Evolutionary conservation across 148 eudicot species (phyloP).

Genomic region (Chenopodium berlandieri): DNA sequence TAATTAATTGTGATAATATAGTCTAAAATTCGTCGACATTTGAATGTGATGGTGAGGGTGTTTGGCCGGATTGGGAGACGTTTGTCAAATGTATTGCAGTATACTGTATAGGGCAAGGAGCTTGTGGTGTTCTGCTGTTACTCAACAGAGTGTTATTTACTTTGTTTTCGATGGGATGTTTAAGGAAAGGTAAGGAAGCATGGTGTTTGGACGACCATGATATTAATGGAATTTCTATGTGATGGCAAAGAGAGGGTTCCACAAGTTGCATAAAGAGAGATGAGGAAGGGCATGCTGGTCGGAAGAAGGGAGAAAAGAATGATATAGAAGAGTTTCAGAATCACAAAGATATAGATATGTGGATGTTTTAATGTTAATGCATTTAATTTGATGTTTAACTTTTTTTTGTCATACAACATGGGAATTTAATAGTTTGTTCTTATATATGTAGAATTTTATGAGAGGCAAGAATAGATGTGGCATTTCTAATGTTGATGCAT

Average conservation of each 20-base stretch:
- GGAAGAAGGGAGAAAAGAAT: constrained; percentile 4
- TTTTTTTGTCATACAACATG: no score
- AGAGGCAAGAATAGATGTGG: no score
- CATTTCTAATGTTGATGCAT: background rate
- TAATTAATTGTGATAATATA: background rate
- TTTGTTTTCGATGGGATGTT: background rate
- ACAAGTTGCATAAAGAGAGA: constrained; percentile 12
- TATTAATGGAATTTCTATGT: background rate
- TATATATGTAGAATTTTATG: no score
- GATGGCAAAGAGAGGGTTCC: constrained; percentile 16
- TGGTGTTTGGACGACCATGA: background rate
- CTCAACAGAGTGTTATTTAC: background rate
- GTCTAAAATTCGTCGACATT: background rate
- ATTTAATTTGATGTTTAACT: no score
- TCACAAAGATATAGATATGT: constrained; percentile 3
- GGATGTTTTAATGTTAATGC: constrained; percentile 3
- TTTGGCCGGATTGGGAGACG: constrained; percentile 15
- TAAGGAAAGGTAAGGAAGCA: constrained; percentile 17
- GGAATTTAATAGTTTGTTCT: no score
- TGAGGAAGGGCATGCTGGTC: constrained; percentile 8
- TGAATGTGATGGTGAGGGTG: background rate
- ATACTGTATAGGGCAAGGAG: background rate
- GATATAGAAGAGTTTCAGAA: background rate
- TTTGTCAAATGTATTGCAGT: constrained; percentile 10
- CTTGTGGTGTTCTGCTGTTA: constrained; percentile 10